Evolutionary conservation across 2,329 filamentous ascomycete species (phyloP), one percentile per base, ranked within the genome.

Genomic region (Lasiodiplodia gonubiensis): DNA sequence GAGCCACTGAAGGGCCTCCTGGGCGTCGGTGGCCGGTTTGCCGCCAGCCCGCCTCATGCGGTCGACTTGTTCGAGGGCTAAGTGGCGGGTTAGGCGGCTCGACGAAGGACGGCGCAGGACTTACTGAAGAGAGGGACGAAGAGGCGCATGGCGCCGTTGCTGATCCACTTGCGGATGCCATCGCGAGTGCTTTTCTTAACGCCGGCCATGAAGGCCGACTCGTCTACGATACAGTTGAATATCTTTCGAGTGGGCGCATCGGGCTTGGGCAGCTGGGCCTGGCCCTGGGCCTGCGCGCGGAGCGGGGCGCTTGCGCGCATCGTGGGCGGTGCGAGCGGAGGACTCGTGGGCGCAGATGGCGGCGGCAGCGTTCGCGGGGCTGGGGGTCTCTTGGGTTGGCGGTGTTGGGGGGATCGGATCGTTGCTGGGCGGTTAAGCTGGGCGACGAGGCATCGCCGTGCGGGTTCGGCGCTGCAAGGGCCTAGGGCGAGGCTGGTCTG

Each of bases 151-250:
- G 82, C 79, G 68, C 80, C 82, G 69, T 81, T 81, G 68, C 79
- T 78, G 48, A 84, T 78, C 83, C 83, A 85, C 74, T 84, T 83
- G 73, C 81, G 77, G 69, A 85, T 83, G 64, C 83, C 83, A 71
- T 85, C 83, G 70, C 82, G 77, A 66, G 83, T 84, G 74, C 80
- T 83, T 73, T 80, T 82, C 78, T 84, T 84, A 59, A 83, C 81
- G 68, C 83, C 83, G 49, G 82, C 82, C 67, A 84, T 78, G 70
- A 85, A 73, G 37, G 83, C 83, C 23, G 80, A 82, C 70, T 85
- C 83, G 72, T 85, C 83, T 70, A 84, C 81, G 70, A 85, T 84
- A 74, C 83, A 85, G 77, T 84, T 84, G 80, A 85, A 84, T 67
- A 84, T 72, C 76, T 84, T 84, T 71, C 82, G 79, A 14, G 70